phyloP scores from a whole-genome alignment of 495 filamentous ascomycete species.

The Aspergillus steynii region DNA sequence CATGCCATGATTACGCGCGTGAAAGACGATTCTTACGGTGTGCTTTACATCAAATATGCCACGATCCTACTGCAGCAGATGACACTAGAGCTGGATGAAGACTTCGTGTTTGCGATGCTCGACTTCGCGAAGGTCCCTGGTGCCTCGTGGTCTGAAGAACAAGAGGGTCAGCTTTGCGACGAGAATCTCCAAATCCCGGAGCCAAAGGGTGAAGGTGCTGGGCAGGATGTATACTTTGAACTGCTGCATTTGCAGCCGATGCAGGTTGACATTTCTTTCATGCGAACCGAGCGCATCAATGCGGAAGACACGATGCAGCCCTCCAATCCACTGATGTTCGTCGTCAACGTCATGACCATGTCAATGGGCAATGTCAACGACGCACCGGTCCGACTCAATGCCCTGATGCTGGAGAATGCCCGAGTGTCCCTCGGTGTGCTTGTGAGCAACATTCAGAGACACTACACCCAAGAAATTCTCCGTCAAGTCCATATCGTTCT shows the following conservation, averaged over 20 bases:
- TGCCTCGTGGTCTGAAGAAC: constrained; percentile 82
- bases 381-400: constrained; percentile 88
- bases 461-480: constrained; percentile 95
- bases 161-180: constrained; percentile 83
- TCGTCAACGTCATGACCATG: constrained; percentile 98
- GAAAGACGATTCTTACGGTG: constrained; percentile 97
- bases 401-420: constrained; percentile 92
- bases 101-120: constrained; percentile 93
- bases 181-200: constrained; percentile 90
- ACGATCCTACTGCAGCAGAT: constrained; percentile 94
- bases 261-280: constrained; percentile 96
- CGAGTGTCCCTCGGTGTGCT: constrained; percentile 85
- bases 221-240: constrained; percentile 96
- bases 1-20: constrained; percentile 89
- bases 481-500: constrained; percentile 95
- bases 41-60: constrained; percentile 97
- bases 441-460: constrained; percentile 79
- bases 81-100: constrained; percentile 96
- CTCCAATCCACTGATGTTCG: constrained; percentile 93
- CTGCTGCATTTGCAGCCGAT: constrained; percentile 95
- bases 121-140: constrained; percentile 95
- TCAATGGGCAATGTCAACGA: constrained; percentile 98
- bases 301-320: constrained; percentile 86
- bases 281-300: constrained; percentile 94
- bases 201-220: constrained; percentile 76